Percentiles rank a stretch among this genome's conserved stretches.
phyloP scores from a whole-genome alignment of 345 rosid species.

The Hibiscus trionum region DNA sequence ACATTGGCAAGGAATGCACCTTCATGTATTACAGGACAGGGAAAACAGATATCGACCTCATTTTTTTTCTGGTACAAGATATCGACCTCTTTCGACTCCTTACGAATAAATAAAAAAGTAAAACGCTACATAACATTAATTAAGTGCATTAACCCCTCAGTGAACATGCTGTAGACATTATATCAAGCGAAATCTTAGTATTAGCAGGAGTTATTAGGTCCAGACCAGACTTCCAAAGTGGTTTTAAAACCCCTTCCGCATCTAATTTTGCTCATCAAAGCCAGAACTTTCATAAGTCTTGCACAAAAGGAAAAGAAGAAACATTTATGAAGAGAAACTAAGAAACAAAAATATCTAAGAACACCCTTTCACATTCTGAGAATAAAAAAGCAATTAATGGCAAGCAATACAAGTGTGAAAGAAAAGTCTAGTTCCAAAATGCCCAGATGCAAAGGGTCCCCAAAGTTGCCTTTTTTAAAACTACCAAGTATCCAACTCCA shows the following conservation, averaged over 20 bases:
- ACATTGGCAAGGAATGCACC: conserved; percentile 1
- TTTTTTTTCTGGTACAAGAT: too few relatives aligned
- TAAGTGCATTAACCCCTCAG: too few relatives aligned
- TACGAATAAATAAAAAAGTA: neutral
- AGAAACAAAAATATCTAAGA: neutral
- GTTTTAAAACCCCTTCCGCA: neutral
- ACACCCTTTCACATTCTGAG: neutral
- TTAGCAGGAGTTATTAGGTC: neutral
- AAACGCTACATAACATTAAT: too few relatives aligned
- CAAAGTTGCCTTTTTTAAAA: neutral
- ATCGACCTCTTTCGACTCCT: neutral
- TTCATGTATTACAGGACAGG: neutral
- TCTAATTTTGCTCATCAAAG: neutral
- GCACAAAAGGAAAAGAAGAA: neutral
- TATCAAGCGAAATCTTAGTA: neutral
- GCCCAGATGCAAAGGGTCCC: conserved; percentile 24
- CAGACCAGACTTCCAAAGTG: neutral
- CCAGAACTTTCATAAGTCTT: neutral
- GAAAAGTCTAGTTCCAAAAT: conserved; percentile 10
- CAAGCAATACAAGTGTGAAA: neutral
- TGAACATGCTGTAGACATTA: neutral
- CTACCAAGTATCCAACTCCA: conserved; percentile 7
- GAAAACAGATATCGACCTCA: neutral
- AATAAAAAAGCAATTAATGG: neutral
- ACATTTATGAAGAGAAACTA: neutral